Percentiles rank a stretch among this genome's conserved stretches.
Evolutionary conservation across 805 yeast genomes (phyloP).

Genomic region (Spathaspora boniae): DNA sequence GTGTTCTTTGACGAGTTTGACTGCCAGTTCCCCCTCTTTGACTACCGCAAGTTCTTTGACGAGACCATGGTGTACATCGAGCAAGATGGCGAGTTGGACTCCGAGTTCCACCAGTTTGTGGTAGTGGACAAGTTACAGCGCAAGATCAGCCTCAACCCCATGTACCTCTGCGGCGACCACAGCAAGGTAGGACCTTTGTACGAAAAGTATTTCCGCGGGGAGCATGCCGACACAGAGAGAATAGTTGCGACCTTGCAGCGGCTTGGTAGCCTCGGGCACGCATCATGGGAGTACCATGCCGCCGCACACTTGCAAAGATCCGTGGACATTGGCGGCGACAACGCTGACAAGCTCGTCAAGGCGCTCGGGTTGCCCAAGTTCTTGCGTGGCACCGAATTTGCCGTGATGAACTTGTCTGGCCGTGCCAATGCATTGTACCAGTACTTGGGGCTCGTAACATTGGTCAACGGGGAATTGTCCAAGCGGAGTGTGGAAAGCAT

Average conservation of each 20-base stretch:
- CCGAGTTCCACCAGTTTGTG: not conserved
- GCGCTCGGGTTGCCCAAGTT: slow-evolving; percentile 3
- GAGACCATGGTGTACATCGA: too few relatives aligned
- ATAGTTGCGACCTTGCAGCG: not conserved
- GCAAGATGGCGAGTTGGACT: too few relatives aligned
- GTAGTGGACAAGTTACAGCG: not conserved
- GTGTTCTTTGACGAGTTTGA: too few relatives aligned
- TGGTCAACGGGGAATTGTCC: slow-evolving; percentile 3
- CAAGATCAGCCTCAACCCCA: not conserved
- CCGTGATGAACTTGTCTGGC: slow-evolving; percentile 1
- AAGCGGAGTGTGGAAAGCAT: not conserved
- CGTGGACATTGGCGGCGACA: not conserved
- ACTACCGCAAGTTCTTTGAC: too few relatives aligned
- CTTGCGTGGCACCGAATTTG: not conserved
- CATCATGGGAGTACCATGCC: slow-evolving; percentile 1
- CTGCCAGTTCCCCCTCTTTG: too few relatives aligned
- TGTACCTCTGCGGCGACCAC: slow-evolving; percentile 5
- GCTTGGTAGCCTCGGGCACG: slow-evolving; percentile 2
- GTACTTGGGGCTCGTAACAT: slow-evolving; percentile 3
- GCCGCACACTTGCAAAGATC: not conserved
- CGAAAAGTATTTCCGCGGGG: not conserved
- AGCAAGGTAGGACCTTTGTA: not conserved
- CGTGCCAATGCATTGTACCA: too few relatives aligned
- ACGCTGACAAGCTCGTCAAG: not conserved
- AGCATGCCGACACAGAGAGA: not conserved